Conservation (phyloP, 2,329 filamentous ascomycete genomes). For the Metarhizium sp. region DNA sequence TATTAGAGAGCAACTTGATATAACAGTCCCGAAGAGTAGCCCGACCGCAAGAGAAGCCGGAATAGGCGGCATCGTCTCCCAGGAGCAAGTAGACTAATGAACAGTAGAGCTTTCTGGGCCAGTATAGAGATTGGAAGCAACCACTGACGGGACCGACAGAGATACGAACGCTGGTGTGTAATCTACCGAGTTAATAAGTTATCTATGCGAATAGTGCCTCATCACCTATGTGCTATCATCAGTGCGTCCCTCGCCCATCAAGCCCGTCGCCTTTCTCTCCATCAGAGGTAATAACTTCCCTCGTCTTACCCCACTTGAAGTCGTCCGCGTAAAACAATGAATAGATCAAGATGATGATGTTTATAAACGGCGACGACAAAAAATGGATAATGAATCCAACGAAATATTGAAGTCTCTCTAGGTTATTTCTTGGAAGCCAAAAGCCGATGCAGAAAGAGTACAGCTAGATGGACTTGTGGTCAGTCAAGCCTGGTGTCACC, state of each 20-base stretch:
- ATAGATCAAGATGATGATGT: constrained; percentile 31
- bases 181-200: too few relatives aligned
- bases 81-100: too few relatives aligned
- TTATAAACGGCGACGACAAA: constrained; percentile 30
- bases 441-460: constrained; percentile 33
- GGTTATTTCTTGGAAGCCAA: constrained; percentile 29
- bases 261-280: constrained; percentile 12
- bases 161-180: too few relatives aligned
- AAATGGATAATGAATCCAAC: constrained; percentile 28
- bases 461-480: constrained; percentile 14
- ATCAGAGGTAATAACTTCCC: constrained; percentile 23
- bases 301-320: constrained; percentile 37
- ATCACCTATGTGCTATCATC: not conserved
- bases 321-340: constrained; percentile 33
- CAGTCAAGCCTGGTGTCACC: not conserved
- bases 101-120: too few relatives aligned
- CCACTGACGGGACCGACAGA: too few relatives aligned
- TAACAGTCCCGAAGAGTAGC: too few relatives aligned
- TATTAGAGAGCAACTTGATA: too few relatives aligned
- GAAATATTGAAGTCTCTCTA: constrained; percentile 29
- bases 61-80: too few relatives aligned
- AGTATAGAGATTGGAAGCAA: too few relatives aligned
- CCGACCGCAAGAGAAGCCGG: too few relatives aligned
- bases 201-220: too few relatives aligned
- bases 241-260: not conserved